These are phyloP conservation scores for Lagenaria siceraria DNA, from an alignment of 306 rosid species.

Conservation along the genomic window DNA sequence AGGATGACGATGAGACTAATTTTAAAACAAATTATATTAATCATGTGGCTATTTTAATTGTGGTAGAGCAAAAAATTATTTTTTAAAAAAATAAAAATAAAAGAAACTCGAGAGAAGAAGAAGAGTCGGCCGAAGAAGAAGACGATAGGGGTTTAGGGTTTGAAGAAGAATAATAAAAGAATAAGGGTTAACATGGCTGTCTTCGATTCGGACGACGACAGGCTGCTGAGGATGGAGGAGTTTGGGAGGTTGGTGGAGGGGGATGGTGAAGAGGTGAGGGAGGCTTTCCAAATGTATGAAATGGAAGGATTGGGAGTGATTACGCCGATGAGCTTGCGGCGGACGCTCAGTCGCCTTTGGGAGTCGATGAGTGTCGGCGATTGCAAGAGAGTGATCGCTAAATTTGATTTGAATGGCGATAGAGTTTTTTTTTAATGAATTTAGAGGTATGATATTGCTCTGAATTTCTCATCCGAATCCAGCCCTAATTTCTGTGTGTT, in stretches of 20 bases:
- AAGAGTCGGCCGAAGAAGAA: too few relatives aligned
- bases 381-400: background rate
- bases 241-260: background rate
- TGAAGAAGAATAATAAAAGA: too few relatives aligned
- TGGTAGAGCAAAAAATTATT: too few relatives aligned
- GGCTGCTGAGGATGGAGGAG: background rate
- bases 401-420: background rate
- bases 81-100: too few relatives aligned
- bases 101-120: too few relatives aligned
- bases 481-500: too few relatives aligned
- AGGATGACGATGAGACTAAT: too few relatives aligned
- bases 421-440: background rate
- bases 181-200: too few relatives aligned
- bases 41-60: too few relatives aligned
- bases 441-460: background rate
- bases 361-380: background rate
- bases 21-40: too few relatives aligned
- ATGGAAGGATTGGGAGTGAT: background rate
- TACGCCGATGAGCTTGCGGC: background rate
- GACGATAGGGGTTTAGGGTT: too few relatives aligned
- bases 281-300: background rate
- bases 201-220: background rate
- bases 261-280: background rate
- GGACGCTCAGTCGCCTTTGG: background rate
- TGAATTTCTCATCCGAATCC: too few relatives aligned